Evolutionary conservation across 768 basidiomycete species (phyloP), one percentile per base, ranked within the genome.

Genomic region (Xanthoconium stramineum): DNA sequence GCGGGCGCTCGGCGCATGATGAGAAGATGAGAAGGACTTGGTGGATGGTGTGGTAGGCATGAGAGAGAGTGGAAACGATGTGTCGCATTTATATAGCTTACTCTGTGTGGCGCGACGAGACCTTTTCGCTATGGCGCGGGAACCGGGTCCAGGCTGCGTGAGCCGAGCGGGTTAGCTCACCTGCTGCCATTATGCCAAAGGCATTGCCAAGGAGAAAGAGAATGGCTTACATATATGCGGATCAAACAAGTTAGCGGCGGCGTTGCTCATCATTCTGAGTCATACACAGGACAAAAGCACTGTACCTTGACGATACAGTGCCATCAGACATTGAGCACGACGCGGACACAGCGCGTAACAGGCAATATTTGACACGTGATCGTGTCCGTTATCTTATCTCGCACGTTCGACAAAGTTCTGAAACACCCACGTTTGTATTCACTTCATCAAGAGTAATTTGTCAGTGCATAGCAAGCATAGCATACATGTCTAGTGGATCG

Each of bases 61-160:
- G 68, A 61, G 56, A 60, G 59, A 58, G 52, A 50, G 50, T 52
- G 43, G 33, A 24, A 51, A 3, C 19, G 43, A 30, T 10, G 49
- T 49, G 54, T 50, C 43, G 38, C 52, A 53, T 63, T 73, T 73
- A 73, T 72, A 73, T 73, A 70, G 61, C 56, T n/a, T 32, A 48
- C 42, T 62, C 50, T 28, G 32, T 50, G 62, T 69, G 66, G 64
- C 68, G 66, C 55, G 56, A 59, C 24, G 59, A 52, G 46, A 36
- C 36, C 42, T 36, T 54, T 53, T 57, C 55, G 40, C 45, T 38
- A 57, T 61, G 56, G 69, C 61, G 65, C 67, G 64, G 62, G 59
- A 61, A 62, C 40, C 45, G 38, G 38, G 40, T 47, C 40, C 45
- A 36, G 38, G 40, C 49, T 48, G 52, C 20, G 45, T 14, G 50